Evolutionary conservation across 495 filamentous ascomycete species (phyloP), one percentile per base, ranked within the genome.

Genomic region (Hyaloscypha bicolor): DNA sequence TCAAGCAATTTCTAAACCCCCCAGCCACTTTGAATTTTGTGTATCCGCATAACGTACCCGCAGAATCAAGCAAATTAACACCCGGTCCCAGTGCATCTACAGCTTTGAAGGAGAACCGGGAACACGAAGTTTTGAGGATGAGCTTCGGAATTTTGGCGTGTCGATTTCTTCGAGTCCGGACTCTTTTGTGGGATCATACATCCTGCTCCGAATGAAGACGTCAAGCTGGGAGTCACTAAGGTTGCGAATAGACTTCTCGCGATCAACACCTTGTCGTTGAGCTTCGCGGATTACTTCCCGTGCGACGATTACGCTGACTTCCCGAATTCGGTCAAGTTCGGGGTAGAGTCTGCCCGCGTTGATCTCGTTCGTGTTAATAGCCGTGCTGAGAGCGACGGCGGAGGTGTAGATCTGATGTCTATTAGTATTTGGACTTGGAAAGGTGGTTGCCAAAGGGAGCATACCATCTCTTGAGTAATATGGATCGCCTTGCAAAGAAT

Each of bases 251-350:
- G 79, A 75, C 53, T 83, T 79, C 76, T 91, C 89, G 52, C 88
- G 86, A 73, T 93, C 91, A n/a, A 93, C 86, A 53, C 85, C 83
- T 69, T 85, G 86, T 30, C 80, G 76, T 74, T 93, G 89, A 12
- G 91, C 88, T 55, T 89, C 86, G 35, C 88, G 87, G 76, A 93
- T 93, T 62, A 93, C 91, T 67, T 86, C 85, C 58, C 88, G 84
- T 21, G 91, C 86, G 51, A 93, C 91, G 32, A 86, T 79, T 30
- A 92, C 85, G 71, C 86, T 89, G 71, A 93, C 91, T 52, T 91
- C 85, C 30, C 91, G 85, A 71, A 93, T 93, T 51, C 91, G 85
- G 66, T 81, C 82, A 71, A 93, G 81, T 68, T 91, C 88, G 19
- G 91, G 91, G 77, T 93, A 93, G 51, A 93, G 80, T 76, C 87